Evolutionary conservation across 345 rosid species (phyloP).

Genomic region (Sapria himalayana): DNA sequence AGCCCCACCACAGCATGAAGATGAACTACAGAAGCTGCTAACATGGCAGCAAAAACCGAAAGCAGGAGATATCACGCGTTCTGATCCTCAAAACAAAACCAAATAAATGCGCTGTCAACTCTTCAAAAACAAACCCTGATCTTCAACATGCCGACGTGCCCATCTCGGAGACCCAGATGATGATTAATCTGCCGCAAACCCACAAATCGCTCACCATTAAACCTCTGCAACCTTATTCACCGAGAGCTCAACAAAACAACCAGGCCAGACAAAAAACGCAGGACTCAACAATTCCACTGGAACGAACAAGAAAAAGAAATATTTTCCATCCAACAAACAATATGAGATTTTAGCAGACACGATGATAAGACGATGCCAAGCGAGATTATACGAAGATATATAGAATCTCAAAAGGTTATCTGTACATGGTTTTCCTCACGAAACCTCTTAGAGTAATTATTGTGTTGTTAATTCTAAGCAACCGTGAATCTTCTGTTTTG

Average conservation of each 20-base stretch:
- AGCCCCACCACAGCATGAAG: conserved; percentile 2
- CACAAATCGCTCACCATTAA: conserved; percentile 9
- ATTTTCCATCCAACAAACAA: neutral
- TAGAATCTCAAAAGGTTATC: conserved; percentile 12
- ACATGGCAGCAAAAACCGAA: conserved; percentile 6
- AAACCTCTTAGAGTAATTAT: conserved; percentile 16
- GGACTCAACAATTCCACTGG: conserved; percentile 7
- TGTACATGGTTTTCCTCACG: conserved; percentile 28
- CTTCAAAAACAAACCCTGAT: too few relatives aligned
- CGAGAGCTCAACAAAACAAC: conserved; percentile 10
- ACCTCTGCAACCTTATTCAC: conserved; percentile 8
- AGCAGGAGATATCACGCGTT: neutral
- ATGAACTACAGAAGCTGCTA: neutral
- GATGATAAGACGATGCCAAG: conserved; percentile 11
- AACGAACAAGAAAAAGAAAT: neutral
- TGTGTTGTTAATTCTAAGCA: conserved; percentile 1
- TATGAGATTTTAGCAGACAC: conserved; percentile 1
- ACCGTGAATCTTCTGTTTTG: conserved; percentile 4
- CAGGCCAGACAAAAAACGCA: conserved; percentile 10
- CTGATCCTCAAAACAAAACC: conserved; percentile 6
- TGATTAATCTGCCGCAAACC: conserved; percentile 12
- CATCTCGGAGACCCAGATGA: too few relatives aligned
- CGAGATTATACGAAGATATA: conserved; percentile 35
- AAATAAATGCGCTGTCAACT: conserved; percentile 3
- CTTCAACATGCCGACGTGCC: too few relatives aligned